phyloP scores from a whole-genome alignment of 345 rosid genomes.

The Mangifera indica region DNA sequence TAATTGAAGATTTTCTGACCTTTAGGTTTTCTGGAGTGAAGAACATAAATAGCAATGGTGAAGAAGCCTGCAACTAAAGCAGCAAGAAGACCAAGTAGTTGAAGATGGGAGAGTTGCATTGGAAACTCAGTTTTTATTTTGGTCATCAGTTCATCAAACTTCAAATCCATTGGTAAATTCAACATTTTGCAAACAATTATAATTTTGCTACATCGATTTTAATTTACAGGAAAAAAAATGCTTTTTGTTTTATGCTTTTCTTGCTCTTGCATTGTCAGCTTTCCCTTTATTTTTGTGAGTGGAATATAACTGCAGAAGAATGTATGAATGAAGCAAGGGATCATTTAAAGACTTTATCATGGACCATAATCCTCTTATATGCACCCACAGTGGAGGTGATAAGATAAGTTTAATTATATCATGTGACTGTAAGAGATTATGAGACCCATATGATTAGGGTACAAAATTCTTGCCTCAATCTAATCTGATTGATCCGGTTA shows the following conservation, averaged over 20 bases:
- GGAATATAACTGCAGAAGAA: not conserved
- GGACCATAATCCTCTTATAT: not conserved
- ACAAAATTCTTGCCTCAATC: no score
- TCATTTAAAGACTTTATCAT: not conserved
- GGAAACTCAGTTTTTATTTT: constrained; percentile 3
- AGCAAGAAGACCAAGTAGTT: not conserved
- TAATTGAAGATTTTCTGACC: not conserved
- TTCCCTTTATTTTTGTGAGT: not conserved
- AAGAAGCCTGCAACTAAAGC: constrained; percentile 7
- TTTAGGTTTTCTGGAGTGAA: not conserved
- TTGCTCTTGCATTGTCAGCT: not conserved
- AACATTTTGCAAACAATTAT: not conserved
- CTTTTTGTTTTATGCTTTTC: not conserved
- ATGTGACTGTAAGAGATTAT: no score
- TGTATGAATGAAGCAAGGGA: not conserved
- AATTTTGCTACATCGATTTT: no score
- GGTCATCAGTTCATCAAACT: not conserved
- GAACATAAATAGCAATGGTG: not conserved
- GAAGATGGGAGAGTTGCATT: not conserved
- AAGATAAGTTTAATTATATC: no score
- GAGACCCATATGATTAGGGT: no score
- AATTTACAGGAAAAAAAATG: not conserved
- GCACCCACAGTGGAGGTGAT: no score
- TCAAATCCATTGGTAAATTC: not conserved
- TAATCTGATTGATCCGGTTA: no score